A percentile compares a stretch with the other conserved stretches of the same genome.
These are phyloP conservation scores for Corylus heterophylla DNA, from an alignment of 306 rosid genomes.

Conservation along the genomic window DNA sequence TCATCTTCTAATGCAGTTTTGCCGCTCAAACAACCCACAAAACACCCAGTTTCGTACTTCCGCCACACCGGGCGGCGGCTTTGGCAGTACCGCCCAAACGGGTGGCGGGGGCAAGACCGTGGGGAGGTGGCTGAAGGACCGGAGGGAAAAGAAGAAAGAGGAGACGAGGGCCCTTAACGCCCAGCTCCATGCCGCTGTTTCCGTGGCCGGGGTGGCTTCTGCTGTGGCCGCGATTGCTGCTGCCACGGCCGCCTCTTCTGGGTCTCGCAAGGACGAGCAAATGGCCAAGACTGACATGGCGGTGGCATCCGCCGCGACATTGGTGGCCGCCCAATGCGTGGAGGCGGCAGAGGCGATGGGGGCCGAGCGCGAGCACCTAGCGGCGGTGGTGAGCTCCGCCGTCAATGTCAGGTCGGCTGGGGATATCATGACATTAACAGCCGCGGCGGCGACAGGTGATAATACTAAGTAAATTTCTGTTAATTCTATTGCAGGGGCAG, in stretches of 20 bases:
- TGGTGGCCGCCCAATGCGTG: conserved; percentile 93
- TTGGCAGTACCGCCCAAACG: conserved; percentile 14
- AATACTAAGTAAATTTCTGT: too few relatives aligned
- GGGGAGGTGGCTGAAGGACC: conserved; percentile 90
- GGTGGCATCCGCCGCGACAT: conserved; percentile 86
- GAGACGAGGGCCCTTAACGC: conserved; percentile 85
- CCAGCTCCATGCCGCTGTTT: conserved; percentile 83
- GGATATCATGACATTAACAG: conserved; percentile 86
- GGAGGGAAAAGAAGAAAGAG: conserved; percentile 93
- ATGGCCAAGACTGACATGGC: conserved; percentile 78
- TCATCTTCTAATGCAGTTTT: conserved; percentile 43
- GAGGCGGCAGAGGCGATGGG: conserved; percentile 96
- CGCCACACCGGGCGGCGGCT: background rate
- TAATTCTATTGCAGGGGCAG: background rate
- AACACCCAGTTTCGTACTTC: conserved; percentile 39
- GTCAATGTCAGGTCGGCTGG: conserved; percentile 89
- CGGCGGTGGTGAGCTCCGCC: conserved; percentile 80
- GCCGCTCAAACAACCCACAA: conserved; percentile 45
- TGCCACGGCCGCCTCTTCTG: conserved; percentile 66
- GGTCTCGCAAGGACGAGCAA: conserved; percentile 58
- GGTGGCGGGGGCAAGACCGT: conserved; percentile 69
- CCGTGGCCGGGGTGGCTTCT: conserved; percentile 88
- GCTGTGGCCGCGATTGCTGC: conserved; percentile 87
- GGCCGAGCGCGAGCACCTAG: conserved; percentile 84
- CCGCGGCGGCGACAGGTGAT: conserved; percentile 84